Percentiles rank a stretch among this genome's conserved stretches.
These are phyloP conservation scores for Dactylellina cionopaga DNA, from an alignment of 2,329 filamentous ascomycete genomes.

Conservation along the genomic window DNA sequence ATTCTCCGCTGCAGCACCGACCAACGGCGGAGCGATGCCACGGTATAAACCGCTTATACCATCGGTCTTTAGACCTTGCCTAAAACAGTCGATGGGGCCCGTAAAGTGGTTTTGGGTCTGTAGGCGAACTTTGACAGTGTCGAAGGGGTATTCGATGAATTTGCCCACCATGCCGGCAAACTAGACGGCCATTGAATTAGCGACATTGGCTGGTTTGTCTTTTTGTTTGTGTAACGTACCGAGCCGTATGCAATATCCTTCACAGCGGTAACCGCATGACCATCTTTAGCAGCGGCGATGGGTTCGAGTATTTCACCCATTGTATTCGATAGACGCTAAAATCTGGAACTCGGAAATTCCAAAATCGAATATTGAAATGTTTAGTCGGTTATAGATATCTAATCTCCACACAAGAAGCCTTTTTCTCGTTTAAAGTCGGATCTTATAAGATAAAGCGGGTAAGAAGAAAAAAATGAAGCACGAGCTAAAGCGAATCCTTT, in stretches of 20 bases:
- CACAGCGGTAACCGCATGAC: conserved; percentile 71
- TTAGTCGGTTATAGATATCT: neutral
- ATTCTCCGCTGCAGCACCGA: conserved; percentile 90
- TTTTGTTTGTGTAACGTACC: conserved; percentile 66
- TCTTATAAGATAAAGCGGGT: conserved; percentile 21
- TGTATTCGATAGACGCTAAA: no score
- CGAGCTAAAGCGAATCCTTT: conserved; percentile 12
- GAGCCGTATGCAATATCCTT: conserved; percentile 93
- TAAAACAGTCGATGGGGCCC: conserved; percentile 92
- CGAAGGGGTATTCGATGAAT: conserved; percentile 97
- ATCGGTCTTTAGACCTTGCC: conserved; percentile 80
- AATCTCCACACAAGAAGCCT: no score
- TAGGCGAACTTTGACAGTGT: conserved; percentile 95
- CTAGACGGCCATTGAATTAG: conserved; percentile 61
- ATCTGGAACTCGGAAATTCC: no score
- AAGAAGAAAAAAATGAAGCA: neutral
- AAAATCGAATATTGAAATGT: neutral
- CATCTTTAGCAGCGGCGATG: conserved; percentile 60
- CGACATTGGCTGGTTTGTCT: no score
- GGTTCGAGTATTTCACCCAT: conserved; percentile 35
- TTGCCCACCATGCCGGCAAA: conserved; percentile 88
- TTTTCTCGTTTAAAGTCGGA: no score
- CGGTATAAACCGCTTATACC: conserved; percentile 86
- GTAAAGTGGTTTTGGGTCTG: conserved; percentile 93
- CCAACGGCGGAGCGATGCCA: conserved; percentile 88